A percentile compares a stretch with the other conserved stretches of the same genome.
Conservation (phyloP, 257 asterid genomes). For the Verbena officinalis region DNA sequence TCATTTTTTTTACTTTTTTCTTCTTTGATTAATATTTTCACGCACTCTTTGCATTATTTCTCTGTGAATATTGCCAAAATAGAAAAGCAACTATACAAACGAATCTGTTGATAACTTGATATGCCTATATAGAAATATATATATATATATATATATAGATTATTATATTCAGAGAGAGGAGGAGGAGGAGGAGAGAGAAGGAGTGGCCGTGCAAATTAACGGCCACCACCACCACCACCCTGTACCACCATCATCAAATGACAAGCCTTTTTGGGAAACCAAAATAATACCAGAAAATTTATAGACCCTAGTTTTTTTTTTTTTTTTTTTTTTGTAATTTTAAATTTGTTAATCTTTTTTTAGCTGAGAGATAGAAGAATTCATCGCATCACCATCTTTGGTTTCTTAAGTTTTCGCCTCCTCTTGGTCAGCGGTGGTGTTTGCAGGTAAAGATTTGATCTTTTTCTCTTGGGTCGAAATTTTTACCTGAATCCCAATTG, state of each 20-base stretch:
- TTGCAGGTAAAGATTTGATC: slow-evolving; percentile 53
- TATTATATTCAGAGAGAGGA: slow-evolving; percentile 31
- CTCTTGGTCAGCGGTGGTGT: slow-evolving; percentile 55
- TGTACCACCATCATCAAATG: slow-evolving; percentile 18
- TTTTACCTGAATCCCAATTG: slow-evolving; percentile 18
- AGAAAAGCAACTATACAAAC: slow-evolving; percentile 26
- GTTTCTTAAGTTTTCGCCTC: too few species aligned
- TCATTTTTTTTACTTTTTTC: neutral
- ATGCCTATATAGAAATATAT: slow-evolving; percentile 19
- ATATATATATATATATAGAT: slow-evolving; percentile 14
- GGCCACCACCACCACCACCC: slow-evolving; percentile 47
- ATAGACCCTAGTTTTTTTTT: neutral
- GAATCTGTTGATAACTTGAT: slow-evolving; percentile 20
- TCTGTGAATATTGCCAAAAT: slow-evolving; percentile 7
- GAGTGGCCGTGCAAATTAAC: slow-evolving; percentile 50
- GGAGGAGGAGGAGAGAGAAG: slow-evolving; percentile 17
- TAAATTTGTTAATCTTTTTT: neutral
- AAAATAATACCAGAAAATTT: slow-evolving; percentile 5
- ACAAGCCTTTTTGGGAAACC: neutral
- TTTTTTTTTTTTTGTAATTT: too few species aligned
- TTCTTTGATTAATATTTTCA: slow-evolving; percentile 11
- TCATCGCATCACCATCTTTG: slow-evolving; percentile 46
- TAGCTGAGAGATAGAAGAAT: slow-evolving; percentile 11
- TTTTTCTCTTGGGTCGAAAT: neutral
- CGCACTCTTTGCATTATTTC: slow-evolving; percentile 30